These are phyloP conservation scores for Calocybe gangraenosa DNA, from an alignment of 768 basidiomycete genomes.

Conservation along the genomic window DNA sequence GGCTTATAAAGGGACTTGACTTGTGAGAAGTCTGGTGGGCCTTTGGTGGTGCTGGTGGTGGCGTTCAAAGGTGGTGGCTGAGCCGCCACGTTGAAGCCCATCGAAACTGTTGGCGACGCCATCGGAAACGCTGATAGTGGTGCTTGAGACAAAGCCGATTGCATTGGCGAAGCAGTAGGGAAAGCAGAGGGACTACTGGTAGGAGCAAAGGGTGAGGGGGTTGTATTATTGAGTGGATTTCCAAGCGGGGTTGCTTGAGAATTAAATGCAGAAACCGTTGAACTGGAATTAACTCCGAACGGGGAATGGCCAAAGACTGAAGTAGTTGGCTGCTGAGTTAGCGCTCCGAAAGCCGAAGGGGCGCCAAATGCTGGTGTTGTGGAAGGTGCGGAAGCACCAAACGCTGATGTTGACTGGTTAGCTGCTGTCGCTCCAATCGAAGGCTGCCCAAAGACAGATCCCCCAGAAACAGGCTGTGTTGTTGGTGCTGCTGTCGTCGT, in stretches of 20 bases:
- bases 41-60: constrained; percentile 11
- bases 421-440: constrained; percentile 21
- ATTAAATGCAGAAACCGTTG: constrained; percentile 9
- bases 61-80: constrained; percentile 2
- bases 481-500: no score
- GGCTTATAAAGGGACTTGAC: constrained; percentile 34
- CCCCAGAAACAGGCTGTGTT: constrained; percentile 26
- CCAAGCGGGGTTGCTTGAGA: constrained; percentile 2
- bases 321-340: neutral
- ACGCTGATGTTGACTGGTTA: constrained; percentile 13
- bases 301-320: constrained; percentile 1
- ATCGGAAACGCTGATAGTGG: constrained; percentile 21
- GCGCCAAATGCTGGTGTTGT: constrained; percentile 22
- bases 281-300: neutral
- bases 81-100: neutral
- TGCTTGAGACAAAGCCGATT: constrained; percentile 8
- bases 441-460: constrained; percentile 27
- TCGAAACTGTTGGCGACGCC: constrained; percentile 16
- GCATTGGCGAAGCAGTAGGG: constrained; percentile 3
- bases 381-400: constrained; percentile 11
- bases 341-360: constrained; percentile 6
- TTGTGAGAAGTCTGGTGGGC: constrained; percentile 22
- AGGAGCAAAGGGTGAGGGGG: constrained; percentile 8
- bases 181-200: constrained; percentile 3
- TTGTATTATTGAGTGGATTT: no score